phyloP scores from a whole-genome alignment of 352 stramenopile species.

The Phytophthora cryptogea region DNA sequence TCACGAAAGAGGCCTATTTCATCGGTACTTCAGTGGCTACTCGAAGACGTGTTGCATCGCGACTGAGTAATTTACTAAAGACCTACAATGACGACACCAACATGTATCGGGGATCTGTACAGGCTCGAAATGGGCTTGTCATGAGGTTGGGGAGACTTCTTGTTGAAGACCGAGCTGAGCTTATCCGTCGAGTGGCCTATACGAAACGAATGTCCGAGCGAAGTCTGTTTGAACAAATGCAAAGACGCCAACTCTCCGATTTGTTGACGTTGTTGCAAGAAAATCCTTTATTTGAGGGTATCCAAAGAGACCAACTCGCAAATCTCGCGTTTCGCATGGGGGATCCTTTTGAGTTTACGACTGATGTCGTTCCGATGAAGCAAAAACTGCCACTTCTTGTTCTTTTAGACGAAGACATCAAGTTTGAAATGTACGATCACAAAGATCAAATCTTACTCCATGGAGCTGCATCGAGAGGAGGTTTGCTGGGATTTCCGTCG shows the following conservation, averaged over 20 bases:
- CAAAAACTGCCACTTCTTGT: conserved; percentile 16
- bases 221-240: conserved; percentile 17
- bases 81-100: conserved; percentile 8
- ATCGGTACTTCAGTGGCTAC: conserved; percentile 7
- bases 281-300: conserved; percentile 19
- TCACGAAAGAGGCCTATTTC: conserved; percentile 18
- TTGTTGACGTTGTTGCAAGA: conserved; percentile 19
- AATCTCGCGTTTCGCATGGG: conserved; percentile 23
- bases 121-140: conserved; percentile 20
- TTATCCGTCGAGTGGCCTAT: conserved; percentile 37
- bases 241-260: conserved; percentile 16
- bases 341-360: conserved; percentile 12
- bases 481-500: conserved; percentile 20
- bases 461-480: conserved; percentile 17
- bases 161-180: conserved; percentile 40
- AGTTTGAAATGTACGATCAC: conserved; percentile 20
- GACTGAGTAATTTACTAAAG: conserved; percentile 22
- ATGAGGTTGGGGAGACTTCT: conserved; percentile 28
- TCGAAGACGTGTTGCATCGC: conserved; percentile 14
- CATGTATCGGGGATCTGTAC: conserved; percentile 11
- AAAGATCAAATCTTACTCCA: conserved; percentile 1
- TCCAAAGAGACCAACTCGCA: conserved; percentile 20
- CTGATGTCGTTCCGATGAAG: not conserved
- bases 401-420: conserved; percentile 15
- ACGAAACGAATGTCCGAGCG: conserved; percentile 24